phyloP scores from a whole-genome alignment of 257 asterid species.

The Solanum peruvianum region DNA sequence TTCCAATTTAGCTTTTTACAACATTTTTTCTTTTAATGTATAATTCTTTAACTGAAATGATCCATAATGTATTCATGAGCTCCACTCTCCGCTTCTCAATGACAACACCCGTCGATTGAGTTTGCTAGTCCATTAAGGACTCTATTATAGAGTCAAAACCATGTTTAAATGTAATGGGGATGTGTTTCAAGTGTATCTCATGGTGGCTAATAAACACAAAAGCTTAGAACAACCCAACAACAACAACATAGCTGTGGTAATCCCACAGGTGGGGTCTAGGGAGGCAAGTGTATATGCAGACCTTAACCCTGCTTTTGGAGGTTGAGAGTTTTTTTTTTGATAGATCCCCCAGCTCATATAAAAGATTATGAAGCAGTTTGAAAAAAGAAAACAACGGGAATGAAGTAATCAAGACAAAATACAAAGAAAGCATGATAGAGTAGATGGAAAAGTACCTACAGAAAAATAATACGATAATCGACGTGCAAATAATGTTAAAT shows the following conservation, averaged over 20 bases:
- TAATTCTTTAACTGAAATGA: neutral
- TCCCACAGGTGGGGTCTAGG: neutral
- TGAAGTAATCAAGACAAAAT: neutral
- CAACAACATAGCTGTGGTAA: neutral
- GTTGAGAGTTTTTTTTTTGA: neutral
- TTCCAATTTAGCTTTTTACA: neutral
- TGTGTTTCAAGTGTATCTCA: neutral
- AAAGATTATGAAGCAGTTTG: neutral
- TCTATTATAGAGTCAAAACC: neutral
- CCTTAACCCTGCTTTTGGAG: neutral
- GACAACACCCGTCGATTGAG: neutral
- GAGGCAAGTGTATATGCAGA: neutral
- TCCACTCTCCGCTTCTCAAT: neutral
- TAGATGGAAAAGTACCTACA: too few relatives aligned
- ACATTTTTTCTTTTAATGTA: neutral
- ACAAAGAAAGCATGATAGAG: too few relatives aligned
- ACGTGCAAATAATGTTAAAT: neutral
- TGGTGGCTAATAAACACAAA: neutral
- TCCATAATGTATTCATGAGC: neutral
- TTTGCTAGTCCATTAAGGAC: neutral
- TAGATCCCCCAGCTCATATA: neutral
- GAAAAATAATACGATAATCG: neutral
- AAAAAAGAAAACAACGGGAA: neutral
- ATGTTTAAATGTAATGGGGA: neutral
- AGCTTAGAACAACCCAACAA: neutral